These are phyloP conservation scores for Striga hermonthica DNA, from an alignment of 305 asterid genomes.

Conservation along the genomic window DNA sequence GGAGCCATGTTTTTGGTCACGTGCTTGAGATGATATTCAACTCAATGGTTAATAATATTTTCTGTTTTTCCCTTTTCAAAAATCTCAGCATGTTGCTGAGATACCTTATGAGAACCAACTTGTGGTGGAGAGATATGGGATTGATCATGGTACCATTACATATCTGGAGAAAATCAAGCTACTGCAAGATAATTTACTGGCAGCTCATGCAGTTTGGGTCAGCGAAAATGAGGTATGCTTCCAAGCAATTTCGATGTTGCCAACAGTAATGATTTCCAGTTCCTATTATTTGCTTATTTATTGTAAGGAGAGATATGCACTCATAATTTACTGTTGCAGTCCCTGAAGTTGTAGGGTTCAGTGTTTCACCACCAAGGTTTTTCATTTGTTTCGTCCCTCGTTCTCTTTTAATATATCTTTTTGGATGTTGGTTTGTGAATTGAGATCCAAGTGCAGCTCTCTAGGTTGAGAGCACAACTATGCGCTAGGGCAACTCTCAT, in stretches of 20 bases:
- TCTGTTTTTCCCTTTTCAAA: not conserved
- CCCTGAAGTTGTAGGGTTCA: too few species aligned
- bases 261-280: too few species aligned
- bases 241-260: not conserved
- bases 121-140: constrained; percentile 52
- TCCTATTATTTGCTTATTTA: too few species aligned
- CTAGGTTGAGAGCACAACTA: not conserved
- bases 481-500: not conserved
- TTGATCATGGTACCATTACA: constrained; percentile 70
- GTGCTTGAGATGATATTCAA: constrained; percentile 12
- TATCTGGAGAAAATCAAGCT: constrained; percentile 60
- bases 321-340: too few species aligned
- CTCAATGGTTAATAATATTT: not conserved
- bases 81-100: constrained; percentile 72
- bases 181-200: constrained; percentile 57
- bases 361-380: too few species aligned
- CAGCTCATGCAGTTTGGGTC: constrained; percentile 87
- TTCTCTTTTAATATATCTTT: not conserved
- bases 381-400: too few species aligned
- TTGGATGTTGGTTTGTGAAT: not conserved
- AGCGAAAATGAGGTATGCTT: constrained; percentile 53
- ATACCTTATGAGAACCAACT: constrained; percentile 68
- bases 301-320: too few species aligned
- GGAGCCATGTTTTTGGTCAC: not conserved
- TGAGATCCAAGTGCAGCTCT: not conserved